A percentile compares a stretch with the other conserved stretches of the same genome.
Conservation (phyloP, 192 early-diverging fungal genomes). For the Phlyctochytrium arcticum region DNA sequence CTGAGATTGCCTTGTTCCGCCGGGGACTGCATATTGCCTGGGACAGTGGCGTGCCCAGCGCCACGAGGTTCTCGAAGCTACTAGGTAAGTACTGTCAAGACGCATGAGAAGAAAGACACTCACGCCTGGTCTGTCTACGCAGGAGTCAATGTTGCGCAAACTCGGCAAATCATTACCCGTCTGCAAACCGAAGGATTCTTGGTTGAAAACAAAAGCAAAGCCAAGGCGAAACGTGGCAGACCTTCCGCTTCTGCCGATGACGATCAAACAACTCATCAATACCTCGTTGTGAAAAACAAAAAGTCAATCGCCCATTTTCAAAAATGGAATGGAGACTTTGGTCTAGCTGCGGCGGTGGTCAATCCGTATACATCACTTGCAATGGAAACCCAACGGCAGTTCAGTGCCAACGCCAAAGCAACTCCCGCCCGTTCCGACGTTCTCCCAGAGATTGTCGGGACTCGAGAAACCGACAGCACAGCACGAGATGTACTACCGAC, state of each 20-base stretch:
- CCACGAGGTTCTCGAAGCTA: slow-evolving; percentile 1
- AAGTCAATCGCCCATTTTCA: slow-evolving; percentile 8
- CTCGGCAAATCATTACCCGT: slow-evolving; percentile 5
- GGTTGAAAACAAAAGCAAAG: background rate
- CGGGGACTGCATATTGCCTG: slow-evolving; percentile 17
- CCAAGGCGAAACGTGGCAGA: background rate
- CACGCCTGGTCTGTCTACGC: background rate
- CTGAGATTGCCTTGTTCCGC: slow-evolving; percentile 26
- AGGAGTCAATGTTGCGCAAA: slow-evolving; percentile 8
- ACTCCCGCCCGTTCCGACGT: too few species aligned
- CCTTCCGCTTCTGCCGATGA: too few species aligned
- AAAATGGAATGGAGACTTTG: background rate
- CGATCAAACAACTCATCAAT: background rate
- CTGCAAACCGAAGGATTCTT: slow-evolving; percentile 28
- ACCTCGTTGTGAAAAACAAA: slow-evolving; percentile 3
- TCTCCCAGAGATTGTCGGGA: background rate
- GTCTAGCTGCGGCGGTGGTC: background rate
- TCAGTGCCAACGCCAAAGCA: too few species aligned
- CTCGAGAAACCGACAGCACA: background rate
- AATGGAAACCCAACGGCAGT: background rate
- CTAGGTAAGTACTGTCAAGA: slow-evolving; percentile 10
- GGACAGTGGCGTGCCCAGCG: slow-evolving; percentile 8
- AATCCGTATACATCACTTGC: background rate
- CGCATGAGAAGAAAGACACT: background rate
- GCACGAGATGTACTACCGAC: background rate